Evolutionary conservation across 129 eudicot species (phyloP).

Genomic region (Sambucus nigra): DNA sequence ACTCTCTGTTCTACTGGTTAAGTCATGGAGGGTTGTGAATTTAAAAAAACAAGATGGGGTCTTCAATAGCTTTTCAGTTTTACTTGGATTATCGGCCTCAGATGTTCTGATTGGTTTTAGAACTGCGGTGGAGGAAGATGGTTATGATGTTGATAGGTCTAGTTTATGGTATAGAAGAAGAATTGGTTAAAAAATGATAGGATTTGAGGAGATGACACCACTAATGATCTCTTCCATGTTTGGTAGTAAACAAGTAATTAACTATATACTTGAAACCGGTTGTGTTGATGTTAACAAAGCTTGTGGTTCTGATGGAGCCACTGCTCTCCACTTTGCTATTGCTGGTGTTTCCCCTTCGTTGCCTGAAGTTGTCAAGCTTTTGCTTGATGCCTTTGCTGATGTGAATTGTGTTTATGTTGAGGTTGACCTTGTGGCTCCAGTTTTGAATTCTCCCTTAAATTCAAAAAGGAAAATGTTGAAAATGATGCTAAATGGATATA

Average conservation of each 20-base stretch:
- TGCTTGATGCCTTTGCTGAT: conserved; percentile 56
- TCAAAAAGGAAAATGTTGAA: conserved; percentile 37
- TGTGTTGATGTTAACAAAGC: conserved; percentile 54
- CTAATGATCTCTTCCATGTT: conserved; percentile 70
- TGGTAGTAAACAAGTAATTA: conserved; percentile 57
- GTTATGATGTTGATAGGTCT: conserved; percentile 33
- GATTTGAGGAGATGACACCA: conserved; percentile 67
- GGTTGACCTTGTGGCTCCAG: conserved; percentile 33
- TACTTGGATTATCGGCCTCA: conserved; percentile 65
- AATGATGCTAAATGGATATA: conserved; percentile 30
- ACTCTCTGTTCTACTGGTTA: no score
- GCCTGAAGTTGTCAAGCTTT: conserved; percentile 51
- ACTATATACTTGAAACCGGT: conserved; percentile 33
- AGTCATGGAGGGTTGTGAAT: conserved; percentile 26
- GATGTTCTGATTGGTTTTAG: conserved; percentile 50
- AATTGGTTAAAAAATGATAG: conserved; percentile 56
- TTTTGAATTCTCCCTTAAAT: conserved; percentile 17
- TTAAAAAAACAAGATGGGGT: conserved; percentile 6
- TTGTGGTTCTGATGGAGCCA: conserved; percentile 69
- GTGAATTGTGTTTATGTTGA: conserved; percentile 38
- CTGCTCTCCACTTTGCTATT: conserved; percentile 74
- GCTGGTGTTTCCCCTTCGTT: conserved; percentile 43
- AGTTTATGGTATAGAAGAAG: conserved; percentile 68
- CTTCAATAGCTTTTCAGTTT: conserved; percentile 15
- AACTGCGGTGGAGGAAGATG: conserved; percentile 41